Evolutionary conservation across 2,329 filamentous ascomycete species (phyloP).

Genomic region (Aureobasidium namibiae): DNA sequence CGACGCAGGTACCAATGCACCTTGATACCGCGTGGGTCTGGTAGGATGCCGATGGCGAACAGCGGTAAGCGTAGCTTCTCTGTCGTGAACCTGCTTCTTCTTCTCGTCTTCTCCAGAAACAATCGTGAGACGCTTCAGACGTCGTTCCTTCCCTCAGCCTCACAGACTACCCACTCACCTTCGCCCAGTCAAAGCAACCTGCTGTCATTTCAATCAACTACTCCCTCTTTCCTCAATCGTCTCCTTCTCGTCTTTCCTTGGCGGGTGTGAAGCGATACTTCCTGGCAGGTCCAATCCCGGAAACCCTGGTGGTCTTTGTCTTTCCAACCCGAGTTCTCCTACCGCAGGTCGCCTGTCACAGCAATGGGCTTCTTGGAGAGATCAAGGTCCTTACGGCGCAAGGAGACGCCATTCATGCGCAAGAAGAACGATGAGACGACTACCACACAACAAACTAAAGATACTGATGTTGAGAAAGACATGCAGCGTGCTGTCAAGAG

Average conservation of each 20-base stretch:
- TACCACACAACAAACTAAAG: constrained; percentile 1
- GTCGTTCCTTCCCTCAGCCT: neutral
- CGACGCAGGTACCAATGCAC: constrained; percentile 11
- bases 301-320: neutral
- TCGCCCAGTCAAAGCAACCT: neutral
- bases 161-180: neutral
- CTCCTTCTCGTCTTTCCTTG: neutral
- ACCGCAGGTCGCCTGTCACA: neutral
- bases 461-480: neutral
- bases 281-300: neutral
- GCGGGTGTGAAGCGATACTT: neutral
- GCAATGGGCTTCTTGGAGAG: constrained; percentile 16
- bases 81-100: neutral
- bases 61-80: constrained; percentile 3
- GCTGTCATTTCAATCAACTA: neutral
- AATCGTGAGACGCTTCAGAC: constrained; percentile 10
- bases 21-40: constrained; percentile 7
- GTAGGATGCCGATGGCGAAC: constrained; percentile 6
- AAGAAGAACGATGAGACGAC: constrained; percentile 11
- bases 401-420: constrained; percentile 13
- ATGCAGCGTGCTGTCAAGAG: neutral
- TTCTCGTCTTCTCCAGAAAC: constrained; percentile 7
- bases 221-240: neutral
- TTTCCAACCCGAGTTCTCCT: neutral
- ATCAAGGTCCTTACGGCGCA: constrained; percentile 15